Base-by-base conservation (phyloP, 441 rosid species). In the Bruguiera hainesii region DNA sequence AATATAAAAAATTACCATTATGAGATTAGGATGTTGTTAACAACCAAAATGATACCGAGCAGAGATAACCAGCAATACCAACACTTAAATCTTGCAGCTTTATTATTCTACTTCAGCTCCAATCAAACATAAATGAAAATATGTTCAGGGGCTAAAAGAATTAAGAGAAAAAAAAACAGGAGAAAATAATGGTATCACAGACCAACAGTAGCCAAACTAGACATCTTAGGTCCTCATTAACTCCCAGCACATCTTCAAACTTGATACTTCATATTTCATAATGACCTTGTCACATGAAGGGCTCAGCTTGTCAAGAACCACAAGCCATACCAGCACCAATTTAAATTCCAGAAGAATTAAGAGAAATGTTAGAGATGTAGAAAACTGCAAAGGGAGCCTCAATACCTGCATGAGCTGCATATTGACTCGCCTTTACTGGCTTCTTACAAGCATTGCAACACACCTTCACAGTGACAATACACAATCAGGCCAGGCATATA, bases 381-480 rank as follows among this genome's bases (percentile, higher is more conserved):
- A 62, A 23, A 52, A 26, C n/a, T 35, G 1, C 19, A 69, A 35
- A 33, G 35, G 69, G 74, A 66, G 68, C 65, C 58, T 60, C 56
- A 68, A 59, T 67, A 88, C 93, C 90, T 82, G 87, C 79, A 84
- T 88, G 90, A 75, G 78, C 82, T 15, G 81, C 78, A 74, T 79
- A 88, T 53, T 84, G 93, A 80, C 86, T 88, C 73, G 85, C 80
- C 82, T 68, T 80, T 66, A 88, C 66, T 60, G 90, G 89, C 79
- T 83, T 88, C 80, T 83, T 85, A 80, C 93, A 88, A 30, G 82
- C 82, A 73, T 84, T 85, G 82, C 93, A 88, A 56, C 84, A 76
- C 51, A 88, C 90, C 93, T 87, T 75, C 75, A 81, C 23, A 70
- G 60, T 46, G 35, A 67, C n/a, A 77, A 70, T 56, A 52, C 51